Conservation (phyloP, 345 rosid genomes). For the Moricandia moricandioides region DNA sequence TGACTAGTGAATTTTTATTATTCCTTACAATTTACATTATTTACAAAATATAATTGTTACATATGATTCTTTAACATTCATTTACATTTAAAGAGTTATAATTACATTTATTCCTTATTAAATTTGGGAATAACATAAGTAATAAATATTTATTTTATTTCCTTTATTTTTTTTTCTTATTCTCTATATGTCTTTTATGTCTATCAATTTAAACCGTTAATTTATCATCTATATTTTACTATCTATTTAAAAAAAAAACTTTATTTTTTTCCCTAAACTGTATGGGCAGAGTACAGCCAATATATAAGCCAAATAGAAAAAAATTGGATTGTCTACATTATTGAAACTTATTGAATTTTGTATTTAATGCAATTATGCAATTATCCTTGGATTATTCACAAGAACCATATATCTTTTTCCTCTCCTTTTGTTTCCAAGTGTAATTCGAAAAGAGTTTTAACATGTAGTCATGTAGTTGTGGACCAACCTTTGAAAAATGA, state of each 20-base stretch:
- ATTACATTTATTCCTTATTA: too few species aligned
- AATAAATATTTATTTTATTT: too few species aligned
- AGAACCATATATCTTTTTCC: conserved; percentile 31
- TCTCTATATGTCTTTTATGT: too few species aligned
- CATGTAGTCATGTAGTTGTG: conserved; percentile 33
- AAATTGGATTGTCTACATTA: conserved; percentile 32
- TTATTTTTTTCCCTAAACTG: neutral
- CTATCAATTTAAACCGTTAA: too few species aligned
- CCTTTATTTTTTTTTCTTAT: too few species aligned
- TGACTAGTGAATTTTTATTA: too few species aligned
- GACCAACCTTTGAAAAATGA: conserved; percentile 37
- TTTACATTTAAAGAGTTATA: too few species aligned
- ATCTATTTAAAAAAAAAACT: neutral
- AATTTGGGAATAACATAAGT: too few species aligned
- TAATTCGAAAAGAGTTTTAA: conserved; percentile 38
- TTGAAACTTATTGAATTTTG: conserved; percentile 30
- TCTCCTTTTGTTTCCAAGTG: conserved; percentile 32
- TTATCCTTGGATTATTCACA: conserved; percentile 41
- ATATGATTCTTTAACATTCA: too few species aligned
- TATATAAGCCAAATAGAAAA: conserved; percentile 39
- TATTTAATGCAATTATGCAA: conserved; percentile 30
- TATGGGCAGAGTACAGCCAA: conserved; percentile 24
- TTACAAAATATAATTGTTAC: too few species aligned
- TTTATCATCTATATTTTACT: neutral
- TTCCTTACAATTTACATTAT: too few species aligned